phyloP scores from a whole-genome alignment of 176 grass and related monocot genomes.

The Triticum dicoccoides region DNA sequence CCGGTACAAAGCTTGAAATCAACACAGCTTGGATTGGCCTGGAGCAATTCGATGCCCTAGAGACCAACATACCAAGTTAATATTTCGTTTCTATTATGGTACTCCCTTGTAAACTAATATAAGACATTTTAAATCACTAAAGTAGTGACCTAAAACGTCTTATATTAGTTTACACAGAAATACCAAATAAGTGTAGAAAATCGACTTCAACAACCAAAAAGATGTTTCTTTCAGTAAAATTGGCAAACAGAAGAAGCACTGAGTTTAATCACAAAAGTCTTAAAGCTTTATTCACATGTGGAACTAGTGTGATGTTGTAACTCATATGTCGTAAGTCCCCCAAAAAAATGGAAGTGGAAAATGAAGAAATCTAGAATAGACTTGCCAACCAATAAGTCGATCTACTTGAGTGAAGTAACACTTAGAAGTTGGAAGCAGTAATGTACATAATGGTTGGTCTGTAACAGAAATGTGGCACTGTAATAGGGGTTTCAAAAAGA shows the following conservation, averaged over 20 bases:
- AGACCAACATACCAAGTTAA: background rate
- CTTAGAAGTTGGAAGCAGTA: conserved; percentile 6
- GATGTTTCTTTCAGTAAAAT: background rate
- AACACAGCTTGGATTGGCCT: background rate
- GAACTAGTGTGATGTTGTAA: background rate
- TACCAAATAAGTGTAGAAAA: background rate
- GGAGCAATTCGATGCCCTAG: background rate
- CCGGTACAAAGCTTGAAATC: background rate
- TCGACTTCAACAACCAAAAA: conserved; percentile 14
- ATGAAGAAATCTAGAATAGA: background rate
- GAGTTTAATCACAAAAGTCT: background rate
- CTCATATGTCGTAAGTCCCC: too few species aligned
- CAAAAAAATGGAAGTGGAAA: background rate
- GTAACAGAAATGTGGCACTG: background rate
- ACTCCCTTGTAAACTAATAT: too few species aligned
- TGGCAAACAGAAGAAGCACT: background rate
- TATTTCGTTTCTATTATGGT: background rate
- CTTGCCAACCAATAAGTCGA: background rate
- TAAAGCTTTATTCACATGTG: background rate
- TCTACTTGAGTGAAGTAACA: conserved; percentile 1
- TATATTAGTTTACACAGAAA: too few species aligned
- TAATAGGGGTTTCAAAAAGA: background rate
- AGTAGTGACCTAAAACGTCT: too few species aligned
- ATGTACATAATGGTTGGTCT: background rate
- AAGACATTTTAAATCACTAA: too few species aligned